Evolutionary conservation across 768 basidiomycete genomes (phyloP), one percentile per base, ranked within the genome.

Genomic region (Pleurotus salmoneostramineus): DNA sequence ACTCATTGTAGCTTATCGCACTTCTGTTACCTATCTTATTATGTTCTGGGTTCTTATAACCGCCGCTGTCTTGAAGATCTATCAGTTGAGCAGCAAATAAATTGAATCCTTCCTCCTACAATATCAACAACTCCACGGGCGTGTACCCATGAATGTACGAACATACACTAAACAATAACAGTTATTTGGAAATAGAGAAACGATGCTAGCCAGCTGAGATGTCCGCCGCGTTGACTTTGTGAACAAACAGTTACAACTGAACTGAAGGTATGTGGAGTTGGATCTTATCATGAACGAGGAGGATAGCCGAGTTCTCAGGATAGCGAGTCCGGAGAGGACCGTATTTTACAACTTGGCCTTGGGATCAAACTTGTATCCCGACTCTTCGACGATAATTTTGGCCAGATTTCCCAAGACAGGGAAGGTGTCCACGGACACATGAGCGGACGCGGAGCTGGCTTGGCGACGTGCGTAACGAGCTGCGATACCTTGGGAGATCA

Each of bases 401-500:
- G 93, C 90, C 37, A 93, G 65, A 17, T 71, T 70, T 33, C 91
- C 93, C 48, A 90, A 72, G 21, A 83, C 60, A 11, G 82, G 85
- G 70, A 91, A 91, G 6, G 76, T 65, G 21, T 63, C 57, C 0
- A 63, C 69, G 58, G 82, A 73, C 6, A 73, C 56, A 44, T 69
- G 74, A 5, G 94, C 94, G 44, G 76, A 74, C 69, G 93, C 93
- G 0, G 93, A 95, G 67, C 91, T 95, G 3, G 94, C 93, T 70
- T 97, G 94, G 15, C 91, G 83, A 27, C 88, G 79, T 1, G 93
- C 92, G 54, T 83, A 84, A 45, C 94, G 83, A 33, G 94, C 94
- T 1, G 94, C 91, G 61, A 97, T 94, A 3, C 94, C 94, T 72
- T 97, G 94, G 1, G 84, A 75, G 62, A 97, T 95, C 58, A 96